Base-by-base conservation (phyloP, 1,284 basidiomycete genomes). In the Peniophora sp. region DNA sequence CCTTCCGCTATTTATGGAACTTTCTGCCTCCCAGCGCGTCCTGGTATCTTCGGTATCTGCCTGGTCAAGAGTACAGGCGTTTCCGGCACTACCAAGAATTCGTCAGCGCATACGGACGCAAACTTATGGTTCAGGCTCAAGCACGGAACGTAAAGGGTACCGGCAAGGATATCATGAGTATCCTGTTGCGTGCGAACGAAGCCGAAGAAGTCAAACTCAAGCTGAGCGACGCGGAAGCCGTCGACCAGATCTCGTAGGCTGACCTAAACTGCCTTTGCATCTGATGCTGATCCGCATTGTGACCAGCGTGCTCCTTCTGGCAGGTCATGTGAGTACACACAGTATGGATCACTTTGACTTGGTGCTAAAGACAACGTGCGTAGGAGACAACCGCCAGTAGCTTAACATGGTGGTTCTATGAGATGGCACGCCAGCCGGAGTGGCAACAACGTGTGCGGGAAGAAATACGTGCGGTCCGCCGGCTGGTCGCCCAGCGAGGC, bases 351-450 rank as follows among this genome's bases (percentile, higher is more conserved):
- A 54, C 47, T n/a, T n/a, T n/a, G n/a, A n/a, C n/a, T n/a, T n/a
- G n/a, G n/a, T n/a, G n/a, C n/a, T n/a, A n/a, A n/a, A n/a, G n/a
- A n/a, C n/a, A n/a, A n/a, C n/a, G n/a, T n/a, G n/a, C n/a, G n/a
- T 60, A 64, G 45, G 61, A 62, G 18, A 64, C 64, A 8, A 63
- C 62, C 3, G 54, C 64, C 10, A 54, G 24, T 27, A 55, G 55
- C 8, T 27, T 64, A n/a, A 50, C 57, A 10, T 65, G 64, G 62
- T 47, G 56, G n/a, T 55, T 66, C n/a, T 64, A 59, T 50, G 63
- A 64, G 50, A 49, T 65, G 5, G 52, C 63, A 3, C 58, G 56
- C 32, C 48, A 60, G 32, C 61, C 59, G 1, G 58, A 62, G 32
- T 56, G 49, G 47, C 64, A 66, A 47, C 47, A 50, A 2, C 50